phyloP scores from a whole-genome alignment of 345 rosid genomes.

The Nephelium lappaceum region DNA sequence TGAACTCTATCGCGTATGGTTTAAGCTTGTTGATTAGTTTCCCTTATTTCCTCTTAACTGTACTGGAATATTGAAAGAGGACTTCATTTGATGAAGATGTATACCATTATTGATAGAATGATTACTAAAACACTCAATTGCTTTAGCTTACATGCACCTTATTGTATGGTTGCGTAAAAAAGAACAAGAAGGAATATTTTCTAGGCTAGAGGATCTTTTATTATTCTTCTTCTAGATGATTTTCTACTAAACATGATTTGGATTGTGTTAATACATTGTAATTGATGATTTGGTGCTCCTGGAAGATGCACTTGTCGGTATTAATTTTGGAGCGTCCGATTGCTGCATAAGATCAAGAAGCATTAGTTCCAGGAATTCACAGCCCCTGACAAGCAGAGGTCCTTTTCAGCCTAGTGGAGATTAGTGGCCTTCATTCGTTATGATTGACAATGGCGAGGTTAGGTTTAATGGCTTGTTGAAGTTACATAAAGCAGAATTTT shows the following conservation, averaged over 20 bases:
- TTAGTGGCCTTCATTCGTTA: background rate
- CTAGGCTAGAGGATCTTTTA: background rate
- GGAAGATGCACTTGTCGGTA: constrained; percentile 3
- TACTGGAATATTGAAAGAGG: background rate
- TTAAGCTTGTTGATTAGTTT: background rate
- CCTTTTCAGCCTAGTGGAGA: constrained; percentile 25
- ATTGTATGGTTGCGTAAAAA: background rate
- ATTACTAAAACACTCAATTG: background rate
- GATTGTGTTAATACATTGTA: background rate
- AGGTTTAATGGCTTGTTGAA: constrained; percentile 12
- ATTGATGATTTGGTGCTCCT: background rate
- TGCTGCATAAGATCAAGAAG: background rate
- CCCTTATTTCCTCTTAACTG: background rate
- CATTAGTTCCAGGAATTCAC: constrained; percentile 12
- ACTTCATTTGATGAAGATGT: background rate
- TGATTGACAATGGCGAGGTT: constrained; percentile 12
- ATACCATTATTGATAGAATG: background rate
- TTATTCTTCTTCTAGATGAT: background rate
- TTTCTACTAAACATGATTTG: background rate
- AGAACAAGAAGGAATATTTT: background rate
- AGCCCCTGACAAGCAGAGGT: constrained; percentile 15
- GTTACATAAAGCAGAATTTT: background rate
- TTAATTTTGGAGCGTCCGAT: background rate
- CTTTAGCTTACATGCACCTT: background rate
- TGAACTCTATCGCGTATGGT: background rate